A percentile compares a stretch with the other conserved stretches of the same genome.
These are phyloP conservation scores for Fraxinus albicans DNA, from an alignment of 305 asterid genomes.

Conservation along the genomic window DNA sequence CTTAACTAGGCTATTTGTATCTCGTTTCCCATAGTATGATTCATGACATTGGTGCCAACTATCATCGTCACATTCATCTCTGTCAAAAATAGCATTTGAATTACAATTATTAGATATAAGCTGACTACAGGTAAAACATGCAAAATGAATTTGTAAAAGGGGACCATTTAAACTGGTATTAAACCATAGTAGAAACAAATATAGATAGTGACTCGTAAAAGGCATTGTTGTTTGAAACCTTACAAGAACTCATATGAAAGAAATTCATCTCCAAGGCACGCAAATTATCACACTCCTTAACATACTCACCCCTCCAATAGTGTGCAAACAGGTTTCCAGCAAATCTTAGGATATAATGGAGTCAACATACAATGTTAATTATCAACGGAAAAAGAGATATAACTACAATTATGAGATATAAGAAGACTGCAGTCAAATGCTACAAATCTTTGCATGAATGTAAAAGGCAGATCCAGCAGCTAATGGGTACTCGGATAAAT, in stretches of 20 bases:
- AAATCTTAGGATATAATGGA: background rate
- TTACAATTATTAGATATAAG: background rate
- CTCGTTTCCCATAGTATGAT: slow-evolving; percentile 96
- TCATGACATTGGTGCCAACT: slow-evolving; percentile 77
- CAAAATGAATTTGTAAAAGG: background rate
- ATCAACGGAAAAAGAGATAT: background rate
- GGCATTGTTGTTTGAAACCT: background rate
- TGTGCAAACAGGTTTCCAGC: background rate
- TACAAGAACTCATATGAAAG: background rate
- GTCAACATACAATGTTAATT: background rate
- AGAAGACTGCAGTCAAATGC: background rate
- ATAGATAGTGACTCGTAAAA: background rate
- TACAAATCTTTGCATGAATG: background rate
- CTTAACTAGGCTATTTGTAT: slow-evolving; percentile 78
- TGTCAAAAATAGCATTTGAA: slow-evolving; percentile 24
- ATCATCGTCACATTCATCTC: slow-evolving; percentile 56
- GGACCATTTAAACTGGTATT: background rate
- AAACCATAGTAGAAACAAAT: background rate
- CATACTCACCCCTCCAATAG: background rate
- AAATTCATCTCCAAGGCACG: background rate
- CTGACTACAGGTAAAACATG: background rate
- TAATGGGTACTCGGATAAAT: background rate
- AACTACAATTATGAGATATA: background rate
- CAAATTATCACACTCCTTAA: background rate
- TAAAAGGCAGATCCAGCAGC: background rate